Percentiles rank a stretch among this genome's conserved stretches.
These are phyloP conservation scores for Boletus rex-veris DNA, from an alignment of 768 basidiomycete genomes.

Conservation along the genomic window DNA sequence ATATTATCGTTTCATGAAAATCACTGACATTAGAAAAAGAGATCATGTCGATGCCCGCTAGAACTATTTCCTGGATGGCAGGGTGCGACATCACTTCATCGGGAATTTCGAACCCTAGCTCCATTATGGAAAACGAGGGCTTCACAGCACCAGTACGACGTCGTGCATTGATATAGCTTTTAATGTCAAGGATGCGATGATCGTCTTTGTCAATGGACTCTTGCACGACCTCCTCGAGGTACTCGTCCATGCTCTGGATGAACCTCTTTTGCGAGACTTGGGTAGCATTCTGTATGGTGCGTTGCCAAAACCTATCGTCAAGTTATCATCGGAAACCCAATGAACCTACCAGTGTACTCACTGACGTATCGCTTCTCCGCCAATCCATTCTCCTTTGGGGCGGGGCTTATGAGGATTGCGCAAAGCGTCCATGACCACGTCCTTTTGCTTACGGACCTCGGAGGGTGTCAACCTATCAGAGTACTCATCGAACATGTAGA, in stretches of 20 bases:
- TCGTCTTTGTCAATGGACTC: slow-evolving; percentile 40
- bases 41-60: slow-evolving; percentile 33
- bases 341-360: slow-evolving; percentile 1
- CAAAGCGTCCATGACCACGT: slow-evolving; percentile 22
- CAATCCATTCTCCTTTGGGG: slow-evolving; percentile 17
- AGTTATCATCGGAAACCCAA: not conserved
- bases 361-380: slow-evolving; percentile 15
- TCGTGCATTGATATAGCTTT: slow-evolving; percentile 40
- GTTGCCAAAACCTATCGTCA: slow-evolving; percentile 15
- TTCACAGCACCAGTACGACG: slow-evolving; percentile 39
- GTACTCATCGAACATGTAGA: slow-evolving; percentile 50
- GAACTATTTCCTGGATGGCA: slow-evolving; percentile 29
- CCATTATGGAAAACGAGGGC: slow-evolving; percentile 37
- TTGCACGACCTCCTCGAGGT: slow-evolving; percentile 36
- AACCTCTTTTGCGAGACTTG: slow-evolving; percentile 30
- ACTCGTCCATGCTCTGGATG: slow-evolving; percentile 35
- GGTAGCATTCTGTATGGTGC: slow-evolving; percentile 2
- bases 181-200: slow-evolving; percentile 34
- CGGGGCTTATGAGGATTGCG: slow-evolving; percentile 9
- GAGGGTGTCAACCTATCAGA: slow-evolving; percentile 38
- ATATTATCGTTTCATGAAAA: slow-evolving; percentile 1
- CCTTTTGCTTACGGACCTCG: slow-evolving; percentile 26
- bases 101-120: slow-evolving; percentile 37
- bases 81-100: slow-evolving; percentile 43
- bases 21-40: slow-evolving; percentile 17